Evolutionary conservation across 2,329 filamentous ascomycete genomes (phyloP).

Genomic region (Chrysoporthe austroafricana): DNA sequence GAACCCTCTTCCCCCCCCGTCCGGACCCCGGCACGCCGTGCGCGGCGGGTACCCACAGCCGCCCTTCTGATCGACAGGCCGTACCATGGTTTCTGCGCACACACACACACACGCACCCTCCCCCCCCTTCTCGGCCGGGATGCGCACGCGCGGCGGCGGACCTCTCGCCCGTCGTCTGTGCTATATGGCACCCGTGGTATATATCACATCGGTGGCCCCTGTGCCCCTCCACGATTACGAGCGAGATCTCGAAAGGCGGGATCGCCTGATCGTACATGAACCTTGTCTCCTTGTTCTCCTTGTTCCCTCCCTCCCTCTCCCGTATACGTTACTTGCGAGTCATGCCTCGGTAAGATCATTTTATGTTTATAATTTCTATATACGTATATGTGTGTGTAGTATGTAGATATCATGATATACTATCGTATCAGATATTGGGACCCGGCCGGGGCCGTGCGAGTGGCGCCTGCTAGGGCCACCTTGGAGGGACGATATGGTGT

Average conservation of each 20-base stretch:
- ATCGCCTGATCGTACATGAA: neutral
- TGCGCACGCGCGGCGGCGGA: neutral
- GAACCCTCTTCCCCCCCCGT: neutral
- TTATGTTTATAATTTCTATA: neutral
- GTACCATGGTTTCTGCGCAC: too few species aligned
- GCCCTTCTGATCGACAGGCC: neutral
- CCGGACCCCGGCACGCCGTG: neutral
- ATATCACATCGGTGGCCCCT: neutral
- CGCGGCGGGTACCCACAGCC: neutral
- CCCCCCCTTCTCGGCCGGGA: too few species aligned
- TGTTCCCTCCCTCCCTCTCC: neutral
- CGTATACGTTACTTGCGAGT: neutral
- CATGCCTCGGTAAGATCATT: slow-evolving; percentile 1
- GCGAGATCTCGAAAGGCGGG: neutral
- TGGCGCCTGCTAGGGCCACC: too few species aligned
- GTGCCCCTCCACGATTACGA: neutral
- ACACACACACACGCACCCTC: too few species aligned
- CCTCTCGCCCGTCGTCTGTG: too few species aligned
- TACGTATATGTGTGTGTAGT: too few species aligned
- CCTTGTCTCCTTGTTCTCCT: neutral
- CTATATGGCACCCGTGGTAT: neutral
- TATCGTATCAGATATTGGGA: too few species aligned
- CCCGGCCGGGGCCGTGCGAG: neutral
- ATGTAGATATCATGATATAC: too few species aligned
- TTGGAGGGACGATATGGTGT: too few species aligned